These are phyloP conservation scores for Schizophyllum amplum DNA, from an alignment of 1,284 basidiomycete genomes.

Conservation along the genomic window DNA sequence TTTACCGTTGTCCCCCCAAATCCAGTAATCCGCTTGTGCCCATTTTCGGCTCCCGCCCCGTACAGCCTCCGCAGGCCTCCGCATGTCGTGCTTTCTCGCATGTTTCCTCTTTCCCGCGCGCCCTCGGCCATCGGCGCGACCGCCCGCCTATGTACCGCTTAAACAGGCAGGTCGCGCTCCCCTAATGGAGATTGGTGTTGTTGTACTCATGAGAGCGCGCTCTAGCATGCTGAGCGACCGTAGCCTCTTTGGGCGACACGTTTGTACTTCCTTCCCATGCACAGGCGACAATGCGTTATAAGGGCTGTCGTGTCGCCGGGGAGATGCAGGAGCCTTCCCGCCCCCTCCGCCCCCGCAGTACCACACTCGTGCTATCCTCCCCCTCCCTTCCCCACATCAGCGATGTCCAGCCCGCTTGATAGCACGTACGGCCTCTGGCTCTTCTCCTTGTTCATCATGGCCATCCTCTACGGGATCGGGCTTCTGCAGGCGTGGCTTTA, in stretches of 20 bases:
- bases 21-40: neutral
- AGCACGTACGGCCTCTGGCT: constrained; percentile 1
- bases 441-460: neutral
- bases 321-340: neutral
- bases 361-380: neutral
- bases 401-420: constrained; percentile 2
- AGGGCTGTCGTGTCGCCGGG: constrained; percentile 1
- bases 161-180: neutral
- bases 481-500: constrained; percentile 18
- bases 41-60: neutral
- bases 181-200: neutral
- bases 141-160: neutral
- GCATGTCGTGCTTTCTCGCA: neutral
- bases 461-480: constrained; percentile 16
- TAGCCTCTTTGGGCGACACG: neutral
- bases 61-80: too few relatives aligned
- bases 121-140: too few relatives aligned
- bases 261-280: constrained; percentile 3
- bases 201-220: neutral
- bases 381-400: neutral
- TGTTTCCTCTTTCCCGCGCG: too few relatives aligned
- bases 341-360: neutral
- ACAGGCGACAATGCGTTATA: constrained; percentile 3
- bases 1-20: neutral
- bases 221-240: neutral